These are phyloP conservation scores for Nicotiana sylvestris DNA, from an alignment of 257 asterid genomes.

Conservation along the genomic window DNA sequence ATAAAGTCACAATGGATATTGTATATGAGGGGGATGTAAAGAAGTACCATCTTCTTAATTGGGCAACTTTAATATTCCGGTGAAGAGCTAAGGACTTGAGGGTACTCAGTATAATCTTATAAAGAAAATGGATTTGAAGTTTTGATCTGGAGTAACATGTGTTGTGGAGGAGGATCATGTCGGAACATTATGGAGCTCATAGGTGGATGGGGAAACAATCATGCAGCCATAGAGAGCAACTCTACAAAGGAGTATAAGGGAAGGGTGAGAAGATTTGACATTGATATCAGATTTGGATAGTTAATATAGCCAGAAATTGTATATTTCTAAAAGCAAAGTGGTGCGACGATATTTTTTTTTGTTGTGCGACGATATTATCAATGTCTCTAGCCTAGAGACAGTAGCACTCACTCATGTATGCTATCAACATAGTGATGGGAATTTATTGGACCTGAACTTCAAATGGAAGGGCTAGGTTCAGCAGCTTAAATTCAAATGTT, in stretches of 20 bases:
- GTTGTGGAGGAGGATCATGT: neutral
- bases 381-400: neutral
- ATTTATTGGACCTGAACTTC: conserved; percentile 11
- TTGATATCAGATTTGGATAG: neutral
- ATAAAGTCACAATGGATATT: neutral
- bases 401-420: neutral
- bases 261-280: neutral
- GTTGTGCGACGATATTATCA: neutral
- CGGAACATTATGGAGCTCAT: neutral
- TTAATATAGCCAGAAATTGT: neutral
- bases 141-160: neutral
- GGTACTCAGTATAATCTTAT: neutral
- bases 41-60: neutral
- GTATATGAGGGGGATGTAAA: neutral
- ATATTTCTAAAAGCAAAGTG: neutral
- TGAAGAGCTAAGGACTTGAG: neutral
- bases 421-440: neutral
- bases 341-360: neutral
- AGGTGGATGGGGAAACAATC: neutral
- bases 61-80: neutral
- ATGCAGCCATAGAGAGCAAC: neutral
- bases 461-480: neutral
- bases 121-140: neutral
- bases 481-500: too few relatives aligned
- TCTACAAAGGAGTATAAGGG: neutral